Conservation (phyloP, 176 grass and related monocot genomes). For the Calamus simplicifolius region DNA sequence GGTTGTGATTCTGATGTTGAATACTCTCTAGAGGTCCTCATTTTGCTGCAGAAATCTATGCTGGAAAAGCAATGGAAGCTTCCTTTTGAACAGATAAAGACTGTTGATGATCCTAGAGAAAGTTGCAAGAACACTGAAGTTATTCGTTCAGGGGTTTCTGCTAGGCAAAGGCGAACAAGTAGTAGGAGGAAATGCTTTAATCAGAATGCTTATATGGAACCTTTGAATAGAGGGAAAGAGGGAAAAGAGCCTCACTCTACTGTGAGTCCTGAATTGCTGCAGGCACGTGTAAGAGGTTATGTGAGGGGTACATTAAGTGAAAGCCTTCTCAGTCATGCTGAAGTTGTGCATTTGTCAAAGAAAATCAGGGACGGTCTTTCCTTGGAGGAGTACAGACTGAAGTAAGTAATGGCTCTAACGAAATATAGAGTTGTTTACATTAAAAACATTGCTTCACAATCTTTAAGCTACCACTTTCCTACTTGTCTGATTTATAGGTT, state of each 20-base stretch:
- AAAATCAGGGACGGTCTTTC: conserved; percentile 83
- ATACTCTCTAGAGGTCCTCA: conserved; percentile 61
- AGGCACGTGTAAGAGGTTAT: conserved; percentile 56
- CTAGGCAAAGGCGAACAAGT: conserved; percentile 62
- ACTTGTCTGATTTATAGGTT: too few relatives aligned
- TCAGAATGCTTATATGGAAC: not conserved
- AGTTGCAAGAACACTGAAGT: conserved; percentile 12
- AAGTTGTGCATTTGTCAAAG: conserved; percentile 82
- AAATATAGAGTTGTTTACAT: not conserved
- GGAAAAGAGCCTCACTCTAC: conserved; percentile 18
- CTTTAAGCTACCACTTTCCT: too few relatives aligned
- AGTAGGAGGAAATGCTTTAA: conserved; percentile 24
- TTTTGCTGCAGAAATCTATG: conserved; percentile 79
- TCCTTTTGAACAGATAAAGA: conserved; percentile 43
- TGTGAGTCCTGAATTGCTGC: conserved; percentile 69
- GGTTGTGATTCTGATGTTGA: conserved; percentile 24
- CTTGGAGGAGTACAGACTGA: conserved; percentile 61
- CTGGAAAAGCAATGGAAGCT: conserved; percentile 98
- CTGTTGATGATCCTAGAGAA: conserved; percentile 8
- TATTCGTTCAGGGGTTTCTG: conserved; percentile 49
- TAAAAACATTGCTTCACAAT: too few relatives aligned
- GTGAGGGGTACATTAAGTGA: conserved; percentile 62
- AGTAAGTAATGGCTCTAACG: conserved; percentile 27
- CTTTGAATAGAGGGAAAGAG: conserved; percentile 19
- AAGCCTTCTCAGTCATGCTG: conserved; percentile 77